Evolutionary conservation across 2,329 filamentous ascomycete genomes (phyloP).

Genomic region (Fusarium xylarioides): DNA sequence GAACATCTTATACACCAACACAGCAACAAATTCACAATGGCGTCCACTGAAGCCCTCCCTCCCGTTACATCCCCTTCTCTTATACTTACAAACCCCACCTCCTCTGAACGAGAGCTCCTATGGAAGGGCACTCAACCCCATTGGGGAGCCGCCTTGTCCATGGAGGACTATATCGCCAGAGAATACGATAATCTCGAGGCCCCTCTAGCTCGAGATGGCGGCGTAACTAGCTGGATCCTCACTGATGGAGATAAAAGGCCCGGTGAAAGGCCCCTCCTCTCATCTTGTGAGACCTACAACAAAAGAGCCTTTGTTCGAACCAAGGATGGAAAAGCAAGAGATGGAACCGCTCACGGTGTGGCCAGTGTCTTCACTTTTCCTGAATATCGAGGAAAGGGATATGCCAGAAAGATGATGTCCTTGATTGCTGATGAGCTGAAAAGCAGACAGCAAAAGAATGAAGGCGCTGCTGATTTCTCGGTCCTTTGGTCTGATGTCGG

Average conservation of each 20-base stretch:
- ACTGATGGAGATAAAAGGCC: slow-evolving; percentile 55
- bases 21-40: slow-evolving; percentile 20
- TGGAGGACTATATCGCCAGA: slow-evolving; percentile 66
- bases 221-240: slow-evolving; percentile 72
- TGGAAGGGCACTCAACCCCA: slow-evolving; percentile 65
- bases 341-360: slow-evolving; percentile 76
- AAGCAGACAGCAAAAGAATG: slow-evolving; percentile 36
- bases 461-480: slow-evolving; percentile 67
- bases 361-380: slow-evolving; percentile 81
- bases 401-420: slow-evolving; percentile 78
- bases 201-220: slow-evolving; percentile 65
- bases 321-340: slow-evolving; percentile 49
- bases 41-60: slow-evolving; percentile 34
- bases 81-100: slow-evolving; percentile 64
- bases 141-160: slow-evolving; percentile 67
- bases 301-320: slow-evolving; percentile 64
- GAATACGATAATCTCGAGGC: slow-evolving; percentile 66
- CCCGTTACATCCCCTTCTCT: slow-evolving; percentile 37
- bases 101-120: slow-evolving; percentile 61
- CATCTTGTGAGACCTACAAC: slow-evolving; percentile 70
- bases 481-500: slow-evolving; percentile 89
- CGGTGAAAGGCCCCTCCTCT: slow-evolving; percentile 63
- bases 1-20: background rate
- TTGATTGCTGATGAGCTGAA: slow-evolving; percentile 64
- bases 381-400: slow-evolving; percentile 74